Percentiles rank a stretch among this genome's conserved stretches.
Evolutionary conservation across 768 basidiomycete species (phyloP).

Genomic region (Boletus eberwhitei): DNA sequence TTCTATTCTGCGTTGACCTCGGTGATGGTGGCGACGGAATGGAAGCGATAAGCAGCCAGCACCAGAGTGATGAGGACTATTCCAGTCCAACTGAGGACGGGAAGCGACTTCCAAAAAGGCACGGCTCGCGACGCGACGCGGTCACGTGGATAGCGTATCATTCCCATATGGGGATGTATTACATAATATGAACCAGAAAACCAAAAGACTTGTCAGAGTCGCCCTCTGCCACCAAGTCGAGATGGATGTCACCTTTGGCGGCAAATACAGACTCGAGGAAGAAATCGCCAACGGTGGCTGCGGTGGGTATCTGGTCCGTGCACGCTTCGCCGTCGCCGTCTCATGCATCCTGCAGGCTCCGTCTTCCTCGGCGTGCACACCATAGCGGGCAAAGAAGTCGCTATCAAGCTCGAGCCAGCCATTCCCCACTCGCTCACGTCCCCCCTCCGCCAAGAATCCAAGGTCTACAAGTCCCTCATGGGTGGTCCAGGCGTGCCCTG

Average conservation of each 20-base stretch:
- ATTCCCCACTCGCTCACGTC: conserved; percentile 43
- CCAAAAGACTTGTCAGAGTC: background rate
- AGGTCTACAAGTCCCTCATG: conserved; percentile 89
- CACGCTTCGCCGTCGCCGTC: conserved; percentile 2
- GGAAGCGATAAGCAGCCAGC: too few relatives aligned
- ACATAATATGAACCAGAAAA: conserved; percentile 23
- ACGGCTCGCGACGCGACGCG: conserved; percentile 21
- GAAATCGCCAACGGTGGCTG: conserved; percentile 81
- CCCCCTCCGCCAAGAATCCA: conserved; percentile 83
- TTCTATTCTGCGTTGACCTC: background rate
- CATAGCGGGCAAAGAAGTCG: conserved; percentile 78
- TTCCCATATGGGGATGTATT: conserved; percentile 10
- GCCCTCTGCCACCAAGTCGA: conserved; percentile 13
- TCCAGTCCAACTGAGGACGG: background rate
- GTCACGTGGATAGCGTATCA: conserved; percentile 23
- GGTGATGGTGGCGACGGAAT: background rate
- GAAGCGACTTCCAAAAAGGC: conserved; percentile 3
- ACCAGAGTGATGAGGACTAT: too few relatives aligned
- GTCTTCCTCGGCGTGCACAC: conserved; percentile 79
- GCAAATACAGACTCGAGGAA: conserved; percentile 75
- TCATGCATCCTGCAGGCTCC: conserved; percentile 45
- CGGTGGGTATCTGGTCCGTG: conserved; percentile 59
- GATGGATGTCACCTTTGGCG: conserved; percentile 54
- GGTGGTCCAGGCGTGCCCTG: conserved; percentile 88
- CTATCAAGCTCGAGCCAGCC: conserved; percentile 78